Evolutionary conservation across 805 yeast genomes (phyloP), one percentile per base, ranked within the genome.

Genomic region (Wickerhamiella sergipiensis): DNA sequence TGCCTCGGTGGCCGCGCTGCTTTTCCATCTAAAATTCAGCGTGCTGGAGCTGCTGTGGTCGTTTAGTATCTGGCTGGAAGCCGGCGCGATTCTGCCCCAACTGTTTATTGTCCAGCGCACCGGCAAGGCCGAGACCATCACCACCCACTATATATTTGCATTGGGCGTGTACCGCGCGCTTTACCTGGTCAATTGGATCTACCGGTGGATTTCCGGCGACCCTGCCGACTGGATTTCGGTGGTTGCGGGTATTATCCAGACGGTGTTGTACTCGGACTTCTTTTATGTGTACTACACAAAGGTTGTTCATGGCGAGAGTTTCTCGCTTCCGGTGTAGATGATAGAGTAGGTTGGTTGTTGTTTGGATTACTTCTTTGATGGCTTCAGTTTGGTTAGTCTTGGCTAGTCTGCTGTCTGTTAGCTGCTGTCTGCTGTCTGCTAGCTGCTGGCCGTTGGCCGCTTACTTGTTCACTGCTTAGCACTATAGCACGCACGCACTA

Each of bases 171-270:
- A 92, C 72, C 75, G 98, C 58, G 84, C 90, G 0, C 72, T 92
- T 48, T 92, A 92, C 65, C 79, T 92, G 58, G 94, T 95, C 57
- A 92, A 90, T 68, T 92, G 98, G 98, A 65, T 88, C 57, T 92
- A 88, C 75, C 79, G 97, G 66, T 86, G 81, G 69, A 69, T 69
- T 54, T 56, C 67, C 15, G 67, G 74, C 12, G 49, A 50, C 24
- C 58, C 52, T 3, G 90, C 84, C 56, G 95, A 88, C 61, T 75
- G 74, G 56, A 72, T 89, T 50, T 76, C 95, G 1, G 71, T 90
- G 9, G 61, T 76, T 19, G 83, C 97, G 0, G 97, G 97, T 22
- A 54, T 92, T 33, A 66, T 87, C 42, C 98, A 92, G 71, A 87
- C 97, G 0, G 70, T 79, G 51, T 69, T 92, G 33, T 92, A 92